phyloP scores from a whole-genome alignment of 225 moss, liverwort and hornwort species.

The Rhytidiadelphus loreus region DNA sequence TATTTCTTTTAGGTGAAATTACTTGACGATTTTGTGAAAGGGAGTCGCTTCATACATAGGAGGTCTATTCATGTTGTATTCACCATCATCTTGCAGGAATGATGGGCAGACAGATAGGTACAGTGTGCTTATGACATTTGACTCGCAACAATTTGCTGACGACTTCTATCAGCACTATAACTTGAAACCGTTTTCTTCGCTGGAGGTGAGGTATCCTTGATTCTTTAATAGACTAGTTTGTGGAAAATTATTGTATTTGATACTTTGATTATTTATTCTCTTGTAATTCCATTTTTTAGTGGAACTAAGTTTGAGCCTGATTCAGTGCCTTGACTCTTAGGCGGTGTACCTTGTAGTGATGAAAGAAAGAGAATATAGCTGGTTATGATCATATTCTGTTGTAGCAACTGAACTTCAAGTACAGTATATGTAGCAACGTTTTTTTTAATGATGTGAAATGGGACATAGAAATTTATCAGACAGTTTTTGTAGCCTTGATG shows the following conservation, averaged over 20 bases:
- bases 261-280: not conserved
- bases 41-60: not conserved
- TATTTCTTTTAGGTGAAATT: not conserved
- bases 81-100: constrained; percentile 36
- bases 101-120: constrained; percentile 85
- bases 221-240: no score
- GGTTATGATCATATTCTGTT: not conserved
- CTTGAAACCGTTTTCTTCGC: constrained; percentile 76
- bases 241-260: no score
- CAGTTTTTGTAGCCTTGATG: not conserved
- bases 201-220: constrained; percentile 48
- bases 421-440: not conserved
- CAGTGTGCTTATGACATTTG: constrained; percentile 89
- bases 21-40: not conserved
- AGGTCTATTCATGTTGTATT: not conserved
- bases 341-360: not conserved
- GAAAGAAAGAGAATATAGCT: not conserved
- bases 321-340: not conserved
- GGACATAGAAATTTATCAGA: not conserved
- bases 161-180: constrained; percentile 90
- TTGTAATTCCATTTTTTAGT: not conserved
- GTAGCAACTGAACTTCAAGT: not conserved
- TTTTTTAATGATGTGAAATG: not conserved
- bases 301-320: not conserved
- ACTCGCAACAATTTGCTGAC: constrained; percentile 72